A percentile compares a stretch with the other conserved stretches of the same genome.
Evolutionary conservation across 2,329 filamentous ascomycete genomes (phyloP).

Genomic region (Colletotrichum falcatum): DNA sequence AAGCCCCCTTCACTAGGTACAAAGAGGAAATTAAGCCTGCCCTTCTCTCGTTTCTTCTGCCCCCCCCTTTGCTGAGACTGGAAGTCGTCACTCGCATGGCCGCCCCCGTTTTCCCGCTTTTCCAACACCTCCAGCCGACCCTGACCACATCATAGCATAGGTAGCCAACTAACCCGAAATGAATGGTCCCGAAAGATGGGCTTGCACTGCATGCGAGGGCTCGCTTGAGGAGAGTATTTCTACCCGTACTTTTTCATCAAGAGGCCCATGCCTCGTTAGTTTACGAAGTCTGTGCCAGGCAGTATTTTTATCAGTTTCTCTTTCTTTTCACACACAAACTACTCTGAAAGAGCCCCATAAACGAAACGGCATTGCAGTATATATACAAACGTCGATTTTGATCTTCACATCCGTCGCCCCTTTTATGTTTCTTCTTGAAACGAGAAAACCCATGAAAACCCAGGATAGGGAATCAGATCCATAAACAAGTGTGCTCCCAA

Average conservation of each 20-base stretch:
- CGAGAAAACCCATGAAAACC: conserved; percentile 1
- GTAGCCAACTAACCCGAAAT: not conserved
- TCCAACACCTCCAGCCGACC: not conserved
- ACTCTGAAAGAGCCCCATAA: conserved; percentile 2
- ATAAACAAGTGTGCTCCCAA: not conserved
- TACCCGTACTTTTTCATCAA: not conserved
- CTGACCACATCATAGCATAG: not conserved
- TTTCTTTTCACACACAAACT: not conserved
- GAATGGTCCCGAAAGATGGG: no score
- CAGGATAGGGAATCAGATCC: not conserved
- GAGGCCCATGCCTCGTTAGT: no score
- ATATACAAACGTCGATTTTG: conserved; percentile 30
- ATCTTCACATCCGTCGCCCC: conserved; percentile 22
- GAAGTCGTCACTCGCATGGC: no score
- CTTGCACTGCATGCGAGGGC: not conserved
- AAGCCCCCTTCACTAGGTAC: no score
- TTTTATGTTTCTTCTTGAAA: not conserved
- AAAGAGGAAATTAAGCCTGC: no score
- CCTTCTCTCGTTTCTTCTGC: no score
- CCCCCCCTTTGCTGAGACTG: no score
- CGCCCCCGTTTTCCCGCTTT: no score
- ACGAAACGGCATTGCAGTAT: conserved; percentile 11
- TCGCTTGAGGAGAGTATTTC: not conserved
- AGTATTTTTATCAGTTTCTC: conserved; percentile 5
- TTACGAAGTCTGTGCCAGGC: no score